Evolutionary conservation across 805 yeast species (phyloP).

Genomic region (Starmerella etchellsii): DNA sequence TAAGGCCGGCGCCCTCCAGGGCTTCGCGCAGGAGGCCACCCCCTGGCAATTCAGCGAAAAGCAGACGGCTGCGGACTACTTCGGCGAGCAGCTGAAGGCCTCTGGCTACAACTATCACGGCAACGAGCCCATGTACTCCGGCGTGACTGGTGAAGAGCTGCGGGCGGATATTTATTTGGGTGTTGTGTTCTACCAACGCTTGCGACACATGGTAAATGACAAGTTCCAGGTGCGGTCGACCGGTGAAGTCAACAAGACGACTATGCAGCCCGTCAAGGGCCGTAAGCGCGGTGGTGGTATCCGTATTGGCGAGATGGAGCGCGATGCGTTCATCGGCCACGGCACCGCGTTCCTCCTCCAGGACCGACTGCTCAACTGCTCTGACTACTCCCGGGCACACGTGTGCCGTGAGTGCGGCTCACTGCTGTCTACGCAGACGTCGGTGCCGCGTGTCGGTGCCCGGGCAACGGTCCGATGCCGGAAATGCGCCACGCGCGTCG

Average conservation of each 20-base stretch:
- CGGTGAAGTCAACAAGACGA: constrained; percentile 91
- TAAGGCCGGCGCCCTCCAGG: constrained; percentile 95
- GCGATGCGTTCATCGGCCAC: constrained; percentile 97
- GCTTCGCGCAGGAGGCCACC: constrained; percentile 92
- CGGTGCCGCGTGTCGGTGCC: constrained; percentile 85
- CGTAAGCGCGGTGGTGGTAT: constrained; percentile 98
- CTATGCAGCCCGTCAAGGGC: constrained; percentile 99
- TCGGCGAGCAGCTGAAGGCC: constrained; percentile 76
- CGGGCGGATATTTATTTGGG: constrained; percentile 94
- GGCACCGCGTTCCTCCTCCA: constrained; percentile 92
- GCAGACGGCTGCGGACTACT: constrained; percentile 94
- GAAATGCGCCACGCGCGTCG: constrained; percentile 66
- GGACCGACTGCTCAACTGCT: constrained; percentile 87
- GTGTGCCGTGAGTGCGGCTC: constrained; percentile 92
- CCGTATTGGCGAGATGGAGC: constrained; percentile 99
- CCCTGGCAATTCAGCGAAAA: constrained; percentile 89
- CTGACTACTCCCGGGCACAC: constrained; percentile 86
- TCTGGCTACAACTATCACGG: constrained; percentile 98
- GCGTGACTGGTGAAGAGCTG: constrained; percentile 95
- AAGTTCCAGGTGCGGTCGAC: constrained; percentile 98
- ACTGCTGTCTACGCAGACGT: constrained; percentile 70
- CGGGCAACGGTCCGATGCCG: constrained; percentile 73
- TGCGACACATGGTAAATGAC: constrained; percentile 98
- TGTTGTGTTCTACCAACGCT: constrained; percentile 92
- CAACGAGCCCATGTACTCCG: constrained; percentile 97